phyloP scores from a whole-genome alignment of 192 early-diverging fungal genomes.

The Coemansia aciculifera region DNA sequence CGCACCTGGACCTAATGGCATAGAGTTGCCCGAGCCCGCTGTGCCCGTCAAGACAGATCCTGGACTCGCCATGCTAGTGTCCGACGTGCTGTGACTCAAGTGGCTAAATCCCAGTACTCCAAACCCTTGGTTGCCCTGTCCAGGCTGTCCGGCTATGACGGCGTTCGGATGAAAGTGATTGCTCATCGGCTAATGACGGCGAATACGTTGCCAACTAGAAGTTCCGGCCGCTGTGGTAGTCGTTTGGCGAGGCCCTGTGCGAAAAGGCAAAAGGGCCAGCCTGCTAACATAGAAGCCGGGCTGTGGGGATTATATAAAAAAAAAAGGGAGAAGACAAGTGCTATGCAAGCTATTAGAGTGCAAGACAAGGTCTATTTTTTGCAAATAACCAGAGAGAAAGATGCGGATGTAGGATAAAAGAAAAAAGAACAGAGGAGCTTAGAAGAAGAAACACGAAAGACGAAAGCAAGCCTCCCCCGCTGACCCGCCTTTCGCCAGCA shows the following conservation, averaged over 20 bases:
- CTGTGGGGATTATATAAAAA: neutral
- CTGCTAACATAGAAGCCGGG: constrained; percentile 8
- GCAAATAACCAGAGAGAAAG: neutral
- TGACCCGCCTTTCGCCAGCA: neutral
- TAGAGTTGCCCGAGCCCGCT: neutral
- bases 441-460: neutral
- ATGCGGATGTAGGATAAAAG: neutral
- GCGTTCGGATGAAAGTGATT: constrained; percentile 7
- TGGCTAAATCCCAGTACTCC: constrained; percentile 44
- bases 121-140: constrained; percentile 1
- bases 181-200: constrained; percentile 12
- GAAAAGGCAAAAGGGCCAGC: constrained; percentile 3
- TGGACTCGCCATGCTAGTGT: neutral
- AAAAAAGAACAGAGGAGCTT: neutral
- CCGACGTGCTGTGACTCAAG: constrained; percentile 18
- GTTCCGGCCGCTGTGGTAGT: constrained; percentile 6
- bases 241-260: constrained; percentile 3
- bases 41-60: neutral
- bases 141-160: neutral
- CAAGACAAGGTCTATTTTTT: neutral
- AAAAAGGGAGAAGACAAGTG: neutral
- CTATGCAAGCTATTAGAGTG: neutral
- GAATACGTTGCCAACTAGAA: neutral
- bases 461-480: neutral
- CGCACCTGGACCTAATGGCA: neutral